Evolutionary conservation across 768 basidiomycete genomes (phyloP), one percentile per base, ranked within the genome.

Genomic region (Agaricus sinodeliciosus): DNA sequence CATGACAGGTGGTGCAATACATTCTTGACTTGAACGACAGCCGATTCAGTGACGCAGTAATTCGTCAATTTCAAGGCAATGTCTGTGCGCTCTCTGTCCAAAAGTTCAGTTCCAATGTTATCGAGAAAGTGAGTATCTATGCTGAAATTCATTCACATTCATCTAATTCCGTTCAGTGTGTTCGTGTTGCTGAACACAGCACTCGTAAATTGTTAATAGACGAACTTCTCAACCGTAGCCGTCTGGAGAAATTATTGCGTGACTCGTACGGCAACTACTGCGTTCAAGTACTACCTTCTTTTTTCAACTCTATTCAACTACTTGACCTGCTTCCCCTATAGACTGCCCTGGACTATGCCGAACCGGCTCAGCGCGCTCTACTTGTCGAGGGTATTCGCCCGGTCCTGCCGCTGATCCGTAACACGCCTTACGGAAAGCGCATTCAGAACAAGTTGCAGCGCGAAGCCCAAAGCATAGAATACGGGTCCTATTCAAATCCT

Each of bases 41-140:
- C 68, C 82, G 96, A 41, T 99, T 98, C 78, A 95, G 92, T 59
- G 95, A 97, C 70, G 95, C 78, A 45, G 90, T 99, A 60, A 97
- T 98, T 61, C 85, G 95, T 58, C 96, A 98, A 65, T 99, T 98
- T 70, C 75, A 90, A 49, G 96, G 96, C 61, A 98, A 99, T 63
- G 91, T 98, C 55, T 98, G 94, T 67, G 93, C 93, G 4, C 74
- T 99, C 49, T 98, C 94, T 4, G 95, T 97, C 13, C 96, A 99
- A 69, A 99, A 99, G 72, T 99, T 99, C 72, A 95, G 93, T 57
- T 97, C 95, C 56, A 99, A 99, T 67, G 96, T 99, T 55, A 94
- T 96, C 57, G 94, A 96, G 72, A 96, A 96, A 79, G 89, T 87
- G 36, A 9, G 69, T 56, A 25, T 41, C 35, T 48, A 3, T 19